These are phyloP conservation scores for Apophysomyces ossiformis DNA, from an alignment of 371 early-diverging fungal genomes.

Conservation along the genomic window DNA sequence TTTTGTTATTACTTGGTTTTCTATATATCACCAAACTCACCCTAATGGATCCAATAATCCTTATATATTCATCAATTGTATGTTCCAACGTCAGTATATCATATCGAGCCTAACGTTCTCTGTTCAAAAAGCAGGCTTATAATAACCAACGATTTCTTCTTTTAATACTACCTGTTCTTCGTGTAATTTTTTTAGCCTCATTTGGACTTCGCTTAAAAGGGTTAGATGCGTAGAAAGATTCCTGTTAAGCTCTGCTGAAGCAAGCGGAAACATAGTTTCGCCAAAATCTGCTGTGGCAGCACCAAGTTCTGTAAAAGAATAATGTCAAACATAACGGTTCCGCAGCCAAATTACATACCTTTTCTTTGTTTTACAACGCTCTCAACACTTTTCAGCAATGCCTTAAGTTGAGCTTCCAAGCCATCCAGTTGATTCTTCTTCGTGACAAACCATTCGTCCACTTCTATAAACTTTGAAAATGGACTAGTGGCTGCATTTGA, in stretches of 20 bases:
- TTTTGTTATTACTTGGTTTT: background rate
- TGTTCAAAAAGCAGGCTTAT: background rate
- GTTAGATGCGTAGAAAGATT: slow-evolving; percentile 66
- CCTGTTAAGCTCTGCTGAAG: slow-evolving; percentile 74
- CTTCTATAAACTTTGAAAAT: slow-evolving; percentile 50
- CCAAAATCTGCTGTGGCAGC: slow-evolving; percentile 82
- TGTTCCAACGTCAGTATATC: slow-evolving; percentile 78
- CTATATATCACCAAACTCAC: slow-evolving; percentile 28
- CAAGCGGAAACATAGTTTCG: slow-evolving; percentile 78
- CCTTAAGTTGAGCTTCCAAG: slow-evolving; percentile 85
- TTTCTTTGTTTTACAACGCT: slow-evolving; percentile 80
- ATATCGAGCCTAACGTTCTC: slow-evolving; percentile 50
- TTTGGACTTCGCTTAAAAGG: slow-evolving; percentile 78
- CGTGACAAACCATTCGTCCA: slow-evolving; percentile 79
- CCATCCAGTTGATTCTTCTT: slow-evolving; percentile 80
- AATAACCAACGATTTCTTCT: background rate
- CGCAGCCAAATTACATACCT: slow-evolving; percentile 37
- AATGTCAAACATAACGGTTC: background rate
- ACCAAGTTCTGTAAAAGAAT: slow-evolving; percentile 63
- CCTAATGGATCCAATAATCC: slow-evolving; percentile 83
- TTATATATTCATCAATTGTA: slow-evolving; percentile 88
- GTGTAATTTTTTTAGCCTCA: slow-evolving; percentile 77
- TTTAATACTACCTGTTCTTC: slow-evolving; percentile 59
- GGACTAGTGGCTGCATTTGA: slow-evolving; percentile 51
- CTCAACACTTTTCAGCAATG: slow-evolving; percentile 82